These are phyloP conservation scores for Umbilicus rupestris DNA, from an alignment of 164 flowering plant species.

Conservation along the genomic window DNA sequence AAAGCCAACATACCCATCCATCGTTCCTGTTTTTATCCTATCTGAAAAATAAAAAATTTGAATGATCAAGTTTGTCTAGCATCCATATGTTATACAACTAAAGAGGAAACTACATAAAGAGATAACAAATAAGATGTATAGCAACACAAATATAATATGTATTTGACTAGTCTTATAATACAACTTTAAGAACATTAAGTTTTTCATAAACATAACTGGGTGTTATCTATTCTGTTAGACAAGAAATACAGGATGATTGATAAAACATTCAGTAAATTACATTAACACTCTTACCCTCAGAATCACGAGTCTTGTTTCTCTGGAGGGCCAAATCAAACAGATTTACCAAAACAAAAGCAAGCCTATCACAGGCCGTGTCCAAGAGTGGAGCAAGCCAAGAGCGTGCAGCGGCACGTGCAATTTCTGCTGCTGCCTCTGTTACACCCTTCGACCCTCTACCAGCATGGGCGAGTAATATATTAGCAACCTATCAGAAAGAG, in stretches of 20 bases:
- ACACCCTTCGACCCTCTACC: conserved; percentile 72
- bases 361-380: conserved; percentile 91
- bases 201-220: no score
- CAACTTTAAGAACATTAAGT: no score
- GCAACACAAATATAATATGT: no score
- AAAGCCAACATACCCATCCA: conserved; percentile 93
- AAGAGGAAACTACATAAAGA: background rate
- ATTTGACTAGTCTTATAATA: no score
- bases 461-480: conserved; percentile 96
- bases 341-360: conserved; percentile 76
- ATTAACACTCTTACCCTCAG: conserved; percentile 36
- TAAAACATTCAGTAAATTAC: background rate
- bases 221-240: background rate
- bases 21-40: conserved; percentile 41
- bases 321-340: conserved; percentile 88
- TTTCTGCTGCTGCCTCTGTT: conserved; percentile 89
- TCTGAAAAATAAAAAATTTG: conserved; percentile 25
- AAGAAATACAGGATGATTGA: background rate
- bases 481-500: conserved; percentile 62
- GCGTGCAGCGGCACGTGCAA: conserved; percentile 89
- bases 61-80: background rate
- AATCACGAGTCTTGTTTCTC: conserved; percentile 45
- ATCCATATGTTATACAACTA: background rate
- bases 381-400: conserved; percentile 97
- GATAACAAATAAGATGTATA: no score